phyloP scores from a whole-genome alignment of 257 asterid genomes.

The Buddleja alternifolia region DNA sequence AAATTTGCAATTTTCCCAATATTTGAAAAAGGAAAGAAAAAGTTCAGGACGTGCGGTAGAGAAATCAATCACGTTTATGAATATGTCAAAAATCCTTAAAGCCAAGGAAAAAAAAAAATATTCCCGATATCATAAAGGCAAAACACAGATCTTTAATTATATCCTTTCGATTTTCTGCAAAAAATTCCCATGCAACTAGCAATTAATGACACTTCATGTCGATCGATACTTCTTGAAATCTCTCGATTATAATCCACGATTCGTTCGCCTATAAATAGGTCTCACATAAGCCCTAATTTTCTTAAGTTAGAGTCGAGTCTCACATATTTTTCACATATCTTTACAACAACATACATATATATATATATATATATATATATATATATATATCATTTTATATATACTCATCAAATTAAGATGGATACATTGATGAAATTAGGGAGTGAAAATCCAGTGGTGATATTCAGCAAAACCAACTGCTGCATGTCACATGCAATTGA shows the following conservation, averaged over 20 bases:
- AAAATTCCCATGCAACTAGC: constrained; percentile 31
- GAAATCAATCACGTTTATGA: not conserved
- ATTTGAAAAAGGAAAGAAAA: not conserved
- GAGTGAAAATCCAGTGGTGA: constrained; percentile 52
- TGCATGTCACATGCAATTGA: constrained; percentile 60
- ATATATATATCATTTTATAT: too few species aligned
- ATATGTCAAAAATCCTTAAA: not conserved
- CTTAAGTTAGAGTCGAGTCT: constrained; percentile 13
- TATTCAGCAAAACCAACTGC: constrained; percentile 63
- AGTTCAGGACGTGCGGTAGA: not conserved
- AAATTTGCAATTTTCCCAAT: too few species aligned
- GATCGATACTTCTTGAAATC: constrained; percentile 27
- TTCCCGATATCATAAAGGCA: constrained; percentile 37
- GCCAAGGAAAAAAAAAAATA: constrained; percentile 9
- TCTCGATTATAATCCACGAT: constrained; percentile 5
- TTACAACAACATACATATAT: not conserved
- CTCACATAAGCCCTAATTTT: not conserved
- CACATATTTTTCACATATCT: not conserved
- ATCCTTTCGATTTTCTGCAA: not conserved
- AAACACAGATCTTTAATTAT: not conserved
- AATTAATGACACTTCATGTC: not conserved
- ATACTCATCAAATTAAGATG: constrained; percentile 44
- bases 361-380: too few species aligned
- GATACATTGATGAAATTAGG: constrained; percentile 47
- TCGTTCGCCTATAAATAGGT: constrained; percentile 28